Conservation (phyloP, 306 rosid genomes). For the Vigna radiata region DNA sequence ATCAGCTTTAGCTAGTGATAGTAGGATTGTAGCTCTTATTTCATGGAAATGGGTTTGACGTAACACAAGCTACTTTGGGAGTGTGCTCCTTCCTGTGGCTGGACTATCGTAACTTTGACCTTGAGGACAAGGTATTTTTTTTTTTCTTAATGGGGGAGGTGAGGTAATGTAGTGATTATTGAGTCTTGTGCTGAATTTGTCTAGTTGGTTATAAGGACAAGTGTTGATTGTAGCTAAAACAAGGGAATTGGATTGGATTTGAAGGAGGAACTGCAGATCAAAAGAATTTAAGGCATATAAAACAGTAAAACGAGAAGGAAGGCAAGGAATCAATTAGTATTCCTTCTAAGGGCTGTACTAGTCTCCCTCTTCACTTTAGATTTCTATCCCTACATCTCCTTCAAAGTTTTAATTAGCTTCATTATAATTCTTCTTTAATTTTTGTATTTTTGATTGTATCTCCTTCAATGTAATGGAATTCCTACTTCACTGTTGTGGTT, state of each 20-base stretch:
- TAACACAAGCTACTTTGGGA: too few species aligned
- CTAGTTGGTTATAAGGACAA: too few species aligned
- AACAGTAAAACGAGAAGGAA: background rate
- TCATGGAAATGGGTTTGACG: background rate
- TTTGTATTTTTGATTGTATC: background rate
- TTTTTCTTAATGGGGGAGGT: too few species aligned
- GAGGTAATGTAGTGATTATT: too few species aligned
- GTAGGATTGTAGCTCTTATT: background rate
- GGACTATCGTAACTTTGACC: too few species aligned
- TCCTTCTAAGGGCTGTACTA: background rate
- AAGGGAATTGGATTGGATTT: constrained; percentile 7
- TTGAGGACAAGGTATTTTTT: too few species aligned
- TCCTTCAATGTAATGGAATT: constrained; percentile 3
- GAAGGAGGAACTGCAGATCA: background rate
- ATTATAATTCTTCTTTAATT: background rate
- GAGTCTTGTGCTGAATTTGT: too few species aligned
- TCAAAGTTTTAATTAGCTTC: background rate
- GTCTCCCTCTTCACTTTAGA: background rate
- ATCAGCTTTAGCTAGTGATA: background rate
- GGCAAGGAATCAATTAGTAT: background rate
- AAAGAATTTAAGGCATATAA: background rate
- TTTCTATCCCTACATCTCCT: background rate
- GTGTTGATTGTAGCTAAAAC: background rate
- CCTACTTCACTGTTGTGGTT: background rate
- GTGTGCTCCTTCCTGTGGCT: too few species aligned